A percentile compares a stretch with the other conserved stretches of the same genome.
Evolutionary conservation across 306 rosid genomes (phyloP).

Genomic region (Quercus gilva): DNA sequence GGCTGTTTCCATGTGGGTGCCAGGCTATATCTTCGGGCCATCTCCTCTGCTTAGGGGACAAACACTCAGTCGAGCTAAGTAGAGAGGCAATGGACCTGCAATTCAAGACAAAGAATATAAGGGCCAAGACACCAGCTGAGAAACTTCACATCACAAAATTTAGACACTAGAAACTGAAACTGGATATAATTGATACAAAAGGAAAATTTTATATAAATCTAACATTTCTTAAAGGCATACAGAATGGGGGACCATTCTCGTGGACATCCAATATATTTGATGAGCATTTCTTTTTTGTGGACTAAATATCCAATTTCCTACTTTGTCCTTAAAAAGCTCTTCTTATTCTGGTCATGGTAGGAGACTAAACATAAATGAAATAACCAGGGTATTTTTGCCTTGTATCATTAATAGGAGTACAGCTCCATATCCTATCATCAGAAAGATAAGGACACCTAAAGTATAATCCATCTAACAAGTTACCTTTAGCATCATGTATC

Average conservation of each 20-base stretch:
- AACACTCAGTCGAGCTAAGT: slow-evolving; percentile 65
- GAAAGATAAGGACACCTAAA: neutral
- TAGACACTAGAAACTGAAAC: neutral
- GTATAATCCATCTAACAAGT: neutral
- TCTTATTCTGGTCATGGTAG: neutral
- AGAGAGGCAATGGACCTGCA: slow-evolving; percentile 79
- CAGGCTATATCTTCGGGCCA: slow-evolving; percentile 95
- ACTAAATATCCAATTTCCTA: neutral
- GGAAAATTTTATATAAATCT: neutral
- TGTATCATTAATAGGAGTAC: neutral
- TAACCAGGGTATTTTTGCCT: neutral
- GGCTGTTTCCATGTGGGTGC: slow-evolving; percentile 82
- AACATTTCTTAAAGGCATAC: neutral
- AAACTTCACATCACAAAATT: neutral
- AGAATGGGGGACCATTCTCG: neutral
- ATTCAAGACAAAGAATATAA: slow-evolving; percentile 9
- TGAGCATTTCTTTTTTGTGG: neutral
- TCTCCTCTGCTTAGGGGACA: slow-evolving; percentile 70
- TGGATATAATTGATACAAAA: neutral
- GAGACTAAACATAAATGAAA: neutral
- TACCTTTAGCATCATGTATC: neutral
- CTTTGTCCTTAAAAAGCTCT: neutral
- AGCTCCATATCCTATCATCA: neutral
- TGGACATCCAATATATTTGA: neutral
- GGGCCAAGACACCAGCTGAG: neutral